Conservation (phyloP, 2,329 filamentous ascomycete genomes). For the Rutstroemia sp. region DNA sequence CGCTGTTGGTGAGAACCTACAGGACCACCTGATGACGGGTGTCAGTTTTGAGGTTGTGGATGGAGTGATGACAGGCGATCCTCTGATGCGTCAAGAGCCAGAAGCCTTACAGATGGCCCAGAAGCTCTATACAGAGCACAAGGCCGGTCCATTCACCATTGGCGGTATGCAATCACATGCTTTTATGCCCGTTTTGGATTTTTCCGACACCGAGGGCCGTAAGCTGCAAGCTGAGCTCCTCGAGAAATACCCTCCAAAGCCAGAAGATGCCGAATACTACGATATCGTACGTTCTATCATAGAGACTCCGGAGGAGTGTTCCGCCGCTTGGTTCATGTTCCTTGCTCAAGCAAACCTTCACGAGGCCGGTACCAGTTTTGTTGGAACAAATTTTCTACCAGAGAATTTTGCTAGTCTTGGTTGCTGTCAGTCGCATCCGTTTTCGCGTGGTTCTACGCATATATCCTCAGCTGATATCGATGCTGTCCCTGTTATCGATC, state of each 20-base stretch:
- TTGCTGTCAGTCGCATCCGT: conserved; percentile 44
- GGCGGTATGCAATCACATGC: conserved; percentile 2
- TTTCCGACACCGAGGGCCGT: neutral
- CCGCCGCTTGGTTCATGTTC: conserved; percentile 7
- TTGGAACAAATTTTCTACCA: neutral
- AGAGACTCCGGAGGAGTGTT: neutral
- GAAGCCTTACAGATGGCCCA: conserved; percentile 1
- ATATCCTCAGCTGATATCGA: conserved; percentile 36
- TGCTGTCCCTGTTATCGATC: conserved; percentile 35
- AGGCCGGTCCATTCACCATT: conserved; percentile 6
- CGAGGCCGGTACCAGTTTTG: neutral
- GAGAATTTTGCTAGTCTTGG: conserved; percentile 29
- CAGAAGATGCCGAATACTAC: conserved; percentile 1
- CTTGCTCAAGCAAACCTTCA: conserved; percentile 2
- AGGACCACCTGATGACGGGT: conserved; percentile 32
- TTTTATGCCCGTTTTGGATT: conserved; percentile 5
- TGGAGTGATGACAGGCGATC: conserved; percentile 1
- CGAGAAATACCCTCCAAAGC: neutral
- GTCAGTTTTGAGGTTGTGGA: conserved; percentile 7
- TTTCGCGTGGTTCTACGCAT: conserved; percentile 51
- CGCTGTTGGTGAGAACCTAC: conserved; percentile 44
- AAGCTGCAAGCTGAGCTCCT: neutral
- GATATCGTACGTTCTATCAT: conserved; percentile 1
- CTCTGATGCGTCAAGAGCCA: conserved; percentile 9
- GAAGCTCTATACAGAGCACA: neutral